A percentile compares a stretch with the other conserved stretches of the same genome.
phyloP scores from a whole-genome alignment of 371 early-diverging fungal species.

The Rhizomucor pusillus region DNA sequence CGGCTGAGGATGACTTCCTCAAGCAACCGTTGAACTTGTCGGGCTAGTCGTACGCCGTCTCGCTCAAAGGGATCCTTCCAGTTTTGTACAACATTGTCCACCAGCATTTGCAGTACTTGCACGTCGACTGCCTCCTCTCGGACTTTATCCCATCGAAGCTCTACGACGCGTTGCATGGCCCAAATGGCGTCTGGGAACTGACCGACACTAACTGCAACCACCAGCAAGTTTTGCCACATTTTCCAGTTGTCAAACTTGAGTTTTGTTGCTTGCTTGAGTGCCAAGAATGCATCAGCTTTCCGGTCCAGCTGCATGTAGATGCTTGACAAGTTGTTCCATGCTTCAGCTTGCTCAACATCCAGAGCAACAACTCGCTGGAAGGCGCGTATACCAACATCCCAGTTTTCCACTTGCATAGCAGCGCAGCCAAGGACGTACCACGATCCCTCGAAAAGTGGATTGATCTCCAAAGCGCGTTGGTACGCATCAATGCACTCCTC shows the following conservation, averaged over 20 bases:
- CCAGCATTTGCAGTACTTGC: constrained; percentile 69
- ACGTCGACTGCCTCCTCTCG: constrained; percentile 75
- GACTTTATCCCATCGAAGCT: constrained; percentile 65
- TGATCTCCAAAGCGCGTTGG: constrained; percentile 80
- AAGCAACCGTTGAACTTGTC: constrained; percentile 56
- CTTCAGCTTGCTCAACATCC: constrained; percentile 86
- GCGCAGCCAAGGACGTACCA: constrained; percentile 97
- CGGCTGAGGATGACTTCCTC: constrained; percentile 67
- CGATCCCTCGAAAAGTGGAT: constrained; percentile 91
- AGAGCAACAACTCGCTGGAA: constrained; percentile 77
- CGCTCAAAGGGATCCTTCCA: constrained; percentile 58
- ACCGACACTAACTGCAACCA: constrained; percentile 73
- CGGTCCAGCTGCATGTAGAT: constrained; percentile 69
- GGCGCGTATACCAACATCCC: constrained; percentile 72
- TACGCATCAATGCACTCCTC: constrained; percentile 57
- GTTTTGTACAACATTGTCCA: constrained; percentile 67
- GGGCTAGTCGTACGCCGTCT: constrained; percentile 35
- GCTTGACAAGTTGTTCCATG: constrained; percentile 95
- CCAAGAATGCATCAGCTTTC: constrained; percentile 77
- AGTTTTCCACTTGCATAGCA: constrained; percentile 78
- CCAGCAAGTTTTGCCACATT: constrained; percentile 93
- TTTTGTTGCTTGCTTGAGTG: constrained; percentile 81
- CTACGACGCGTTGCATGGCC: constrained; percentile 83
- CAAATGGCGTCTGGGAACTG: constrained; percentile 82
- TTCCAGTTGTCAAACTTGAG: constrained; percentile 80